Base-by-base conservation (phyloP, 139 green algal species). In the Coccomyxa sp. region DNA sequence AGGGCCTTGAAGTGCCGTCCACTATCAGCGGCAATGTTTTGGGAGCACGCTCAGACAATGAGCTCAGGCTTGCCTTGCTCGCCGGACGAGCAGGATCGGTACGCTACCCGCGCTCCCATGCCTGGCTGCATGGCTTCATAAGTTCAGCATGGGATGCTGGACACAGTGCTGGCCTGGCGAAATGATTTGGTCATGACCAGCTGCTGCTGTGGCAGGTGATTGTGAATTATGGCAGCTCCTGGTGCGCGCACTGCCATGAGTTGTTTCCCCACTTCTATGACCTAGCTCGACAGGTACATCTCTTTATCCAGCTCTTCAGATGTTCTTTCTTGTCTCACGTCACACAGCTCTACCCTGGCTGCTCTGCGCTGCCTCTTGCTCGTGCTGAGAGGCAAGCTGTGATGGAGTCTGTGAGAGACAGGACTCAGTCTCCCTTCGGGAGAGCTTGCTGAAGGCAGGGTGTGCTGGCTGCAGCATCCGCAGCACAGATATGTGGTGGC, bases 401-500 rank as follows among this genome's bases (percentile, higher is more conserved):
- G 18, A 64, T 64, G 50, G 18, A 64, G 18, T 64, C 5, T 64
- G 50, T n/a, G n/a, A n/a, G n/a, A n/a, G n/a, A n/a, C n/a, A n/a
- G n/a, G n/a, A 64, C 22, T 2, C 50, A 31, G 50, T 22, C 22
- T 64, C 18, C 50, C 1, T 31, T 22, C 22, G 5, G 50, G 22
- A 64, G 5, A 64, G 4, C 50, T 31, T 64, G 5, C 27, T 64
- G 18, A 64, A 64, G 3, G 22, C 50, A 18, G 22, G 50, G 18
- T 64, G 22, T 64, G 50, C 50, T 64, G 50, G 18, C 2, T 22
- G 50, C 50, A 64, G 50, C 50, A 64, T 22, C 50, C 50, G 27
- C 50, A 64, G 50, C 50, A 64, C 35, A 85, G 83, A 64, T 95
- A 93, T 76, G 91, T 87, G 0, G 87, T 95, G 9, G 91, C 90